Base-by-base conservation (phyloP, 768 basidiomycete genomes). In the Trametes sanguinea region DNA sequence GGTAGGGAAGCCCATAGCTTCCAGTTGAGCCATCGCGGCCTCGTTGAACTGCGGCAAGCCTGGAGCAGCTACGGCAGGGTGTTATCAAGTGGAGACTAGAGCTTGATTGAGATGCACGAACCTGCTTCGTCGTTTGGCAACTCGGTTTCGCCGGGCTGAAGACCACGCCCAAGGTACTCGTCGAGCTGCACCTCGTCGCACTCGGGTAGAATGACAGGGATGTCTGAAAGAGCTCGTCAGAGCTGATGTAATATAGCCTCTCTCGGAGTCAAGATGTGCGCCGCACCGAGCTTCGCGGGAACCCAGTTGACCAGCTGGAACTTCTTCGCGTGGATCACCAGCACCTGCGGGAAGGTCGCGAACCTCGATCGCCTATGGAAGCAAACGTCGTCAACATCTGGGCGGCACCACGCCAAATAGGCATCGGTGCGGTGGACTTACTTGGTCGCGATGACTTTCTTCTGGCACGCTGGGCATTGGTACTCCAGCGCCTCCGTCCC, bases 261-360 rank as follows among this genome's bases (percentile, higher is more conserved):
- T 14, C 17, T 16, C 27, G 16, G 17, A n/a, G 58, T 16, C 44
- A 14, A 27, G 37, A 9, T 22, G 13, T 30, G 16, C 9, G 40
- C 71, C 85, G 16, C 64, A 94, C 94, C 93, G 32, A 98, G 81
- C 75, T 99, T 99, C 3, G 89, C 83, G 0, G 97, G 97, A 1
- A 99, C 93, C 97, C 97, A 98, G 67, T 94, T 94, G 44, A 94
- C 89, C 4, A 96, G 83, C 74, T 95, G 92, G 78, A 97, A 98
- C 68, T 96, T 96, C 71, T 91, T 92, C 45, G 94, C 88, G 65
- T 97, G 95, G 1, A 99, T 74, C 7, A 96, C 87, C 0, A 98
- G 81, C 1, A 94, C 85, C 10, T 94, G 83, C 0, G 97, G 97
- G 80, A 96, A 93, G 1, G 91, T 89, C 0, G 90, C 83, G 67